phyloP scores from a whole-genome alignment of 2,329 filamentous ascomycete species.

The Aplosporella prunicola region DNA sequence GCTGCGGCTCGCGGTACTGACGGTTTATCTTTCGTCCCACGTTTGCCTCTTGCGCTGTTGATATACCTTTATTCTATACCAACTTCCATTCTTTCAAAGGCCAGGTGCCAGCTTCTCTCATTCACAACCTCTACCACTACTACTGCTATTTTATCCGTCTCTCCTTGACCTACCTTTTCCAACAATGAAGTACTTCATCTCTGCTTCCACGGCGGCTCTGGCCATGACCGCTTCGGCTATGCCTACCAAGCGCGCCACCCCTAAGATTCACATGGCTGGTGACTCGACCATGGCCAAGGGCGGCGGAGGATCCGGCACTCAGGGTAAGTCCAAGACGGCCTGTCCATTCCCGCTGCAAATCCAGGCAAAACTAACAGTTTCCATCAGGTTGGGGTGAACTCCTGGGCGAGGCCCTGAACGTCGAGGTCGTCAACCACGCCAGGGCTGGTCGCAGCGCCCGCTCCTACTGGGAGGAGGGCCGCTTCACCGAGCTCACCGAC shows the following conservation, averaged over 20 bases:
- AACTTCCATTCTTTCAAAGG: too few species aligned
- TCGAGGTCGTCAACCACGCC: conserved; percentile 49
- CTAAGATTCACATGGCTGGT: conserved; percentile 42
- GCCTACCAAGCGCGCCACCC: conserved; percentile 18
- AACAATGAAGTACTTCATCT: conserved; percentile 8
- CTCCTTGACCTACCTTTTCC: neutral
- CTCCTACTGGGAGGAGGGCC: conserved; percentile 54
- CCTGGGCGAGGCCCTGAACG: conserved; percentile 41
- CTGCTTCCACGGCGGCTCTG: conserved; percentile 6
- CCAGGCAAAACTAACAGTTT: neutral
- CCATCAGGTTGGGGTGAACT: conserved; percentile 54
- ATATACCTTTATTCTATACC: too few species aligned
- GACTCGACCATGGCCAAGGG: conserved; percentile 50
- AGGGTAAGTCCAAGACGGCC: conserved; percentile 14
- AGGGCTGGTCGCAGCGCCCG: conserved; percentile 56
- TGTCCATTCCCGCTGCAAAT: neutral
- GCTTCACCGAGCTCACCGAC: conserved; percentile 47
- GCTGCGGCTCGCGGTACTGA: too few species aligned
- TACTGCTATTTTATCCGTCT: too few species aligned
- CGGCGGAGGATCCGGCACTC: conserved; percentile 23
- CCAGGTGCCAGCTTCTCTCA: too few species aligned
- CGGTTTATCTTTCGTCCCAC: too few species aligned
- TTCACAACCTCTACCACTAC: too few species aligned
- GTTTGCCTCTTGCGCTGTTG: too few species aligned
- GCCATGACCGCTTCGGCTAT: conserved; percentile 2